Percentiles rank a stretch among this genome's conserved stretches.
These are phyloP conservation scores for Nakaseomyces delphensis DNA, from an alignment of 1,139 yeast genomes.

Conservation along the genomic window DNA sequence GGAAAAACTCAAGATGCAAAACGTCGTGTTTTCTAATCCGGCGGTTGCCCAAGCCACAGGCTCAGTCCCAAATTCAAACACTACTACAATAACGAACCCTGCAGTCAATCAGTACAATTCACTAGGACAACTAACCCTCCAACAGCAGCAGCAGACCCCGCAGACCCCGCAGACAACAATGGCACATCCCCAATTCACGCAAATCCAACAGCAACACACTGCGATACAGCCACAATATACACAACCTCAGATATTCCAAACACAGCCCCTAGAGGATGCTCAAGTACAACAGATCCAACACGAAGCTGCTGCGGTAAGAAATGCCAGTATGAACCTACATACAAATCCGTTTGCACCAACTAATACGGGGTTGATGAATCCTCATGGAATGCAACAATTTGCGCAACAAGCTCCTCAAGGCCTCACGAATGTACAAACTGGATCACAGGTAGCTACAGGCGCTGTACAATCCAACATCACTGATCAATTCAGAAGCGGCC, in stretches of 20 bases:
- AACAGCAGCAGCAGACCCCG: background rate
- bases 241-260: background rate
- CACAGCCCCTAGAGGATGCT: background rate
- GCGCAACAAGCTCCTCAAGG: background rate
- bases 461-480: background rate
- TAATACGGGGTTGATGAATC: background rate
- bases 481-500: background rate
- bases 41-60: slow-evolving; percentile 21
- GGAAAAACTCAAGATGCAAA: slow-evolving; percentile 26
- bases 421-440: background rate
- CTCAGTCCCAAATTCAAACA: slow-evolving; percentile 10
- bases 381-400: background rate
- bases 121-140: slow-evolving; percentile 7
- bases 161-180: background rate
- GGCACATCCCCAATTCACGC: background rate
- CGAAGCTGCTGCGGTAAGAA: background rate
- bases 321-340: background rate
- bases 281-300: background rate
- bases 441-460: background rate
- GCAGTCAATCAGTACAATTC: slow-evolving; percentile 17
- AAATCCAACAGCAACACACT: background rate
- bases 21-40: slow-evolving; percentile 16
- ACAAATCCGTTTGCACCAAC: slow-evolving; percentile 1
- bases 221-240: background rate
- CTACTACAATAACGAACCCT: slow-evolving; percentile 11